Conservation (phyloP, 2,329 filamentous ascomycete species). For the Teratosphaeria zuluensis region DNA sequence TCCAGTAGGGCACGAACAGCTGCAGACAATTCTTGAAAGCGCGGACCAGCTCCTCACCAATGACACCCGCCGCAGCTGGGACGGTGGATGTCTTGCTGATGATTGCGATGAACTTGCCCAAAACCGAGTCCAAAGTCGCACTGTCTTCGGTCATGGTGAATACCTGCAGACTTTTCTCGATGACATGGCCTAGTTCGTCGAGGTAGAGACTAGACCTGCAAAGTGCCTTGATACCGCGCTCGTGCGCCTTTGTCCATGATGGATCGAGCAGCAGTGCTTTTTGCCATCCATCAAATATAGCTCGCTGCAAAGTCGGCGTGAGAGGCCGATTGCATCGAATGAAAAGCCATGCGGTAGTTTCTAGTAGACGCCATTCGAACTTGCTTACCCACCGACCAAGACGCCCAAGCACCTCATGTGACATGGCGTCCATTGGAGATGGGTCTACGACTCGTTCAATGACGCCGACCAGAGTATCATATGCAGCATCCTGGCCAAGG, state of each 20-base stretch:
- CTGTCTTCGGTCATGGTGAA: neutral
- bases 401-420: neutral
- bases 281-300: neutral
- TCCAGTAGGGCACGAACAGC: neutral
- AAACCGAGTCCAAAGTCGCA: neutral
- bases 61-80: neutral
- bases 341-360: neutral
- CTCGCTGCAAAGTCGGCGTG: neutral
- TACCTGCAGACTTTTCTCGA: neutral
- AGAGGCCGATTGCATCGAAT: neutral
- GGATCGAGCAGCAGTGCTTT: neutral
- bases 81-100: neutral
- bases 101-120: neutral
- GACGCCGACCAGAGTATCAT: slow-evolving; percentile 4
- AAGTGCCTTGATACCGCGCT: neutral
- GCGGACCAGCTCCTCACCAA: neutral
- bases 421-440: neutral
- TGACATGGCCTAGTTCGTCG: neutral
- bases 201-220: slow-evolving; percentile 1
- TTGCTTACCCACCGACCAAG: neutral
- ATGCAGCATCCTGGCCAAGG: slow-evolving; percentile 3
- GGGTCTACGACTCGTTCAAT: neutral
- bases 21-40: slow-evolving; percentile 1
- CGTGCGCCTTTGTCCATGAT: neutral
- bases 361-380: slow-evolving; percentile 1